phyloP scores from a whole-genome alignment of 768 basidiomycete species.

The Trametes punicea region DNA sequence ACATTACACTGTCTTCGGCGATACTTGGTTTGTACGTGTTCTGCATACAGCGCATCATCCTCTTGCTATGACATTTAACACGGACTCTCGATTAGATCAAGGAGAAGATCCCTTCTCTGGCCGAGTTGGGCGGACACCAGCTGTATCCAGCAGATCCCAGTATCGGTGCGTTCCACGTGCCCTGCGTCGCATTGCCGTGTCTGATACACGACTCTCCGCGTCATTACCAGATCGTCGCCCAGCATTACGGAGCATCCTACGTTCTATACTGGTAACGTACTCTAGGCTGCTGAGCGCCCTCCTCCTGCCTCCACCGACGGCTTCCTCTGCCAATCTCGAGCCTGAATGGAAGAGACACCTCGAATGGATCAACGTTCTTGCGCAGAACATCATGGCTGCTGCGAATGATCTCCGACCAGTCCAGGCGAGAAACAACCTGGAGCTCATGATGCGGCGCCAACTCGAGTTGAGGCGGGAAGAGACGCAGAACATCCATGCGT shows the following conservation, averaged over 20 bases:
- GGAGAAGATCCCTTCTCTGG: conserved; percentile 78
- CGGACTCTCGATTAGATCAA: conserved; percentile 54
- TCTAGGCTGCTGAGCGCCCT: conserved; percentile 70
- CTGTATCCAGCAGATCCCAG: conserved; percentile 74
- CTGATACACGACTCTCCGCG: background rate
- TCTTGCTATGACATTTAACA: background rate
- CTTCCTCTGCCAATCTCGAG: conserved; percentile 36
- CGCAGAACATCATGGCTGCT: conserved; percentile 86
- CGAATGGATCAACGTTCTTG: conserved; percentile 78
- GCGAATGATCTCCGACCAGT: conserved; percentile 88
- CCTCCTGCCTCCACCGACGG: conserved; percentile 58
- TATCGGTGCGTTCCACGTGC: conserved; percentile 44
- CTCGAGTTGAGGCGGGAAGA: conserved; percentile 72
- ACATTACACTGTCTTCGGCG: conserved; percentile 80
- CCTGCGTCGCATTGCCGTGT: background rate
- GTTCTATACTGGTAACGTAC: conserved; percentile 76
- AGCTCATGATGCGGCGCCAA: conserved; percentile 78
- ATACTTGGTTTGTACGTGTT: conserved; percentile 78
- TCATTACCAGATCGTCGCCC: conserved; percentile 64
- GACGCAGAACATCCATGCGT: conserved; percentile 68
- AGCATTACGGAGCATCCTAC: conserved; percentile 66
- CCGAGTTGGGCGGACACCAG: conserved; percentile 75
- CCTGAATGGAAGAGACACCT: conserved; percentile 75
- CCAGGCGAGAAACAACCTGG: conserved; percentile 78
- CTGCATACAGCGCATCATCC: background rate